phyloP scores from a whole-genome alignment of 192 early-diverging fungal genomes.

The Linnemannia exigua region DNA sequence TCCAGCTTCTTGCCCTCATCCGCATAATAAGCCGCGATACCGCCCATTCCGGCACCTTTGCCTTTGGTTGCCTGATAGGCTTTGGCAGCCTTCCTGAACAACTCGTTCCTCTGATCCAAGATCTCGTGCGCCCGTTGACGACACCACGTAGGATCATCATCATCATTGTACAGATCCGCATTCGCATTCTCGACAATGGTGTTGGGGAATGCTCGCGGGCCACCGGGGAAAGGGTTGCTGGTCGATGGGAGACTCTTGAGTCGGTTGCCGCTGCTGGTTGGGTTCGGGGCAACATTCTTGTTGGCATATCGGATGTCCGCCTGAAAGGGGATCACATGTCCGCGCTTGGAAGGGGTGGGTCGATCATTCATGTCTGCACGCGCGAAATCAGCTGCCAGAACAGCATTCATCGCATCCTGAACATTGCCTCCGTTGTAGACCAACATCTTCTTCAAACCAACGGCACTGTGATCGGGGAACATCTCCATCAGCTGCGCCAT shows the following conservation, averaged over 20 bases:
- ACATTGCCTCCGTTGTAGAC: constrained; percentile 35
- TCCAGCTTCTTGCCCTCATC: constrained; percentile 61
- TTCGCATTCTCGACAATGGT: constrained; percentile 51
- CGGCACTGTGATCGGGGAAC: constrained; percentile 53
- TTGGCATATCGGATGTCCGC: constrained; percentile 31
- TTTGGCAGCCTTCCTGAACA: constrained; percentile 62
- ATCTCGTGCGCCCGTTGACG: constrained; percentile 56
- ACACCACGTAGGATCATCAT: constrained; percentile 64
- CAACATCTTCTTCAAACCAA: constrained; percentile 57
- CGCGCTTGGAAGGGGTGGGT: constrained; percentile 19
- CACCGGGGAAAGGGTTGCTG: constrained; percentile 23
- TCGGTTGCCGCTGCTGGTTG: constrained; percentile 14
- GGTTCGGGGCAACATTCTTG: constrained; percentile 16
- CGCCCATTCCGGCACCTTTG: constrained; percentile 59
- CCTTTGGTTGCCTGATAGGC: constrained; percentile 57
- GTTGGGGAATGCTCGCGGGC: constrained; percentile 38
- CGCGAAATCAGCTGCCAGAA: constrained; percentile 50
- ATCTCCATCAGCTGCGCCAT: constrained; percentile 46
- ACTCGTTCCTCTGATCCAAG: constrained; percentile 60
- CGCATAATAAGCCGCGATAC: constrained; percentile 67
- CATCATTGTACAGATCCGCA: constrained; percentile 55
- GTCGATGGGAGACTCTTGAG: constrained; percentile 39
- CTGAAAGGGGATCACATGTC: constrained; percentile 25
- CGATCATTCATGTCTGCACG: constrained; percentile 25
- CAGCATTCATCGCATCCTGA: constrained; percentile 57